These are phyloP conservation scores for Collybia sp. DNA, from an alignment of 768 basidiomycete genomes.

Conservation along the genomic window DNA sequence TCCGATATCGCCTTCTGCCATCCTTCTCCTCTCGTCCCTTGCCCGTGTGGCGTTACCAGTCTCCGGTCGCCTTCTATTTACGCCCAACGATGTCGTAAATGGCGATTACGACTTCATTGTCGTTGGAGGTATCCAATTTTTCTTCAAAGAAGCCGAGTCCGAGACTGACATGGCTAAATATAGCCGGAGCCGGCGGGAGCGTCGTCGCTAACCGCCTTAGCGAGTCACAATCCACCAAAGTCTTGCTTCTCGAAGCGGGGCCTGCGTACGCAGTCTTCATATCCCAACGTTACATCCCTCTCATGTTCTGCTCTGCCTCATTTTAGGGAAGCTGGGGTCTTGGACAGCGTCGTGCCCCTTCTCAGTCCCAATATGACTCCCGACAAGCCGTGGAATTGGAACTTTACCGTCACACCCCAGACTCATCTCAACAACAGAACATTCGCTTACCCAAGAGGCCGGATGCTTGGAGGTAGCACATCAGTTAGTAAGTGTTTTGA, in stretches of 20 bases:
- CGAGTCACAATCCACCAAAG: conserved; percentile 9
- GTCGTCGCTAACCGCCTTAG: conserved; percentile 16
- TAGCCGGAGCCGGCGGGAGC: conserved; percentile 14
- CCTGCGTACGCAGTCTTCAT: conserved; percentile 5
- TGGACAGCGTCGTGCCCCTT: conserved; percentile 11
- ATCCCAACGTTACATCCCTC: not conserved
- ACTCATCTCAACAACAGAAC: conserved; percentile 23
- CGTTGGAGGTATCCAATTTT: not conserved
- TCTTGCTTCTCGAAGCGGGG: conserved; percentile 17
- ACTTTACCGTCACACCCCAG: conserved; percentile 27
- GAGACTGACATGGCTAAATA: not conserved
- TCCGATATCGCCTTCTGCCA: too few relatives aligned
- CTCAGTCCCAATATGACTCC: conserved; percentile 9
- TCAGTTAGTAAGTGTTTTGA: conserved; percentile 20
- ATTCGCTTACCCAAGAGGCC: conserved; percentile 27
- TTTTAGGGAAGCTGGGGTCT: conserved; percentile 11
- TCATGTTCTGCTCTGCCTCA: not conserved
- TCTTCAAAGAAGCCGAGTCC: not conserved
- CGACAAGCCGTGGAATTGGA: conserved; percentile 24
- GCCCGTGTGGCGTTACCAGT: too few relatives aligned
- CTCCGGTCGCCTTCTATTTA: too few relatives aligned
- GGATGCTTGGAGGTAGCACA: conserved; percentile 26
- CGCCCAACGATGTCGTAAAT: too few relatives aligned
- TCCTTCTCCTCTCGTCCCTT: too few relatives aligned
- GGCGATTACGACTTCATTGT: not conserved